phyloP scores from a whole-genome alignment of 2,329 filamentous ascomycete genomes.

The Lithohypha guttulata region DNA sequence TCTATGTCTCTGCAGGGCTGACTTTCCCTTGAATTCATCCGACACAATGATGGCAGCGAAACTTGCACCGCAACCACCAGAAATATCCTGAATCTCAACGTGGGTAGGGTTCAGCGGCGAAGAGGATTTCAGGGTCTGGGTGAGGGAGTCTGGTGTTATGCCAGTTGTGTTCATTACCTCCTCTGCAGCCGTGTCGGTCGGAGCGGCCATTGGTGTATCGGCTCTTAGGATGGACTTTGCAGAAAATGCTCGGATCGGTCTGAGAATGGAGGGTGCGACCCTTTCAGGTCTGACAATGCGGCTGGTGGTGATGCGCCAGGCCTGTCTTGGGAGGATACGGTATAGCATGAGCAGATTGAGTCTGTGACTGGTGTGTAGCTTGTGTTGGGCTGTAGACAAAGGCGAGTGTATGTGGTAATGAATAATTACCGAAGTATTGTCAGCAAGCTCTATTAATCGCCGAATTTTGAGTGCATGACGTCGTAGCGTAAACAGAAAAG shows the following conservation, averaged over 20 bases:
- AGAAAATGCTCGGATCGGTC: background rate
- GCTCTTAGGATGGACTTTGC: slow-evolving; percentile 12
- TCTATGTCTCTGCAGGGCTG: slow-evolving; percentile 71
- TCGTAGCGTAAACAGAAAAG: too few species aligned
- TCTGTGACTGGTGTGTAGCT: background rate
- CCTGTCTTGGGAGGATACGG: background rate
- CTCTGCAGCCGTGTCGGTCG: slow-evolving; percentile 19
- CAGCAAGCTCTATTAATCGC: too few species aligned
- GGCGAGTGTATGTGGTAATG: too few species aligned
- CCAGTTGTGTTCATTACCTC: slow-evolving; percentile 40
- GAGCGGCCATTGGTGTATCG: slow-evolving; percentile 27
- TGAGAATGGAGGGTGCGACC: background rate
- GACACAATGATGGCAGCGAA: slow-evolving; percentile 62
- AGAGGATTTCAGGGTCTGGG: slow-evolving; percentile 47
- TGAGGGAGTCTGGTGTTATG: slow-evolving; percentile 64
- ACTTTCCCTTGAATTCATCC: slow-evolving; percentile 58
- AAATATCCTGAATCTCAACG: slow-evolving; percentile 85
- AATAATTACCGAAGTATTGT: too few species aligned
- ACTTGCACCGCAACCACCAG: slow-evolving; percentile 63
- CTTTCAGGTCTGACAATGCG: background rate
- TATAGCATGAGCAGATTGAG: slow-evolving; percentile 4
- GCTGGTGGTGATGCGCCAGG: slow-evolving; percentile 4
- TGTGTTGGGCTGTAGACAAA: background rate
- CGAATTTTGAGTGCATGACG: too few species aligned
- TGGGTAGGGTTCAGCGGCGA: slow-evolving; percentile 62